Evolutionary conservation across 2,329 filamentous ascomycete genomes (phyloP).

Genomic region (Botrytis medusae): DNA sequence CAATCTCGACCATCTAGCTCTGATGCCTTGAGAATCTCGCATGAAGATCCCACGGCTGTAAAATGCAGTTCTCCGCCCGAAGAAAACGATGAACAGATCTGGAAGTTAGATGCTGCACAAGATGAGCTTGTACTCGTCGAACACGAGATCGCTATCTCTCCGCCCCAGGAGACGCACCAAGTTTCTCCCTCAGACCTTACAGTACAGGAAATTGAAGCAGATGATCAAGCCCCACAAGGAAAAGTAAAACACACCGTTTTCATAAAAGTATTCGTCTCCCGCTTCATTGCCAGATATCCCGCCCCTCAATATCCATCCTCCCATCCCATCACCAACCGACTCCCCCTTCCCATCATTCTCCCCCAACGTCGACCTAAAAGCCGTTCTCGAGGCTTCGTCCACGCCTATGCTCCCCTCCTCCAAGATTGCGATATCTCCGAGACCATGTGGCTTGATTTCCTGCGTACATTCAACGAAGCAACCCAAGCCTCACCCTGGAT

Average conservation of each 20-base stretch:
- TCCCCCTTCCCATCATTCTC: not conserved
- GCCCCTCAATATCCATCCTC: not conserved
- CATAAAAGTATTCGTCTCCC: not conserved
- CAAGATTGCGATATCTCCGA: not conserved
- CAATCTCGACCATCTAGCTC: not conserved
- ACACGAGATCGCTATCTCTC: not conserved
- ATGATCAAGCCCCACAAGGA: not conserved
- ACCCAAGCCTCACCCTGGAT: not conserved
- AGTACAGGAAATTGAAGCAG: not conserved
- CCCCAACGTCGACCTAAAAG: not conserved
- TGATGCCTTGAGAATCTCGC: not conserved
- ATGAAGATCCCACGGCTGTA: not conserved
- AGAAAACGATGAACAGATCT: conserved; percentile 33
- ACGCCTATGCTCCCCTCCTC: not conserved
- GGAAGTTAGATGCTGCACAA: conserved; percentile 33
- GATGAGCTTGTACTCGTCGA: not conserved
- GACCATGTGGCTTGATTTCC: not conserved
- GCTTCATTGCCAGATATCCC: not conserved
- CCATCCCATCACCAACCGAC: not conserved
- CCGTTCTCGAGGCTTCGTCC: not conserved
- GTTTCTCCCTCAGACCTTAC: not conserved
- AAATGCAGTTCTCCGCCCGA: not conserved
- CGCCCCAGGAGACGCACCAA: not conserved
- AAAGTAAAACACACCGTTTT: conserved; percentile 1
- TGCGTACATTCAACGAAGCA: not conserved